phyloP scores from a whole-genome alignment of 192 early-diverging fungal genomes.

The Coemansia sp. region DNA sequence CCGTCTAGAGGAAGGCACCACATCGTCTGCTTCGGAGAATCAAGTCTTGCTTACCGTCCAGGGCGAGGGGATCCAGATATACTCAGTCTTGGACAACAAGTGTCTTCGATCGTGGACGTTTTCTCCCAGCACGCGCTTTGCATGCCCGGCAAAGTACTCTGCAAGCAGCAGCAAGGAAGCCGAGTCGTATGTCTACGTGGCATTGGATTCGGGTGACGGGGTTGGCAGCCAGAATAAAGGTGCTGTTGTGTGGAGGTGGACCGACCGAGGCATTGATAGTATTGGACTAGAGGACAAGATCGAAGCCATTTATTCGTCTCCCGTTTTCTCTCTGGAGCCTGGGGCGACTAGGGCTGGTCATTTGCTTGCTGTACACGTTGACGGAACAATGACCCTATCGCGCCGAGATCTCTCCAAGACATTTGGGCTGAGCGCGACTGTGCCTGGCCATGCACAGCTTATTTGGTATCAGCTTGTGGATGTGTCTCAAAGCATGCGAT shows the following conservation, averaged over 20 bases:
- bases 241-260: conserved; percentile 50
- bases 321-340: conserved; percentile 40
- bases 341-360: conserved; percentile 31
- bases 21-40: conserved; percentile 5
- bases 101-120: conserved; percentile 54
- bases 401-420: conserved; percentile 18
- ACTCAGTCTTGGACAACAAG: conserved; percentile 47
- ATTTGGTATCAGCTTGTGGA: conserved; percentile 51
- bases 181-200: conserved; percentile 39
- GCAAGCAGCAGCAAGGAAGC: conserved; percentile 10
- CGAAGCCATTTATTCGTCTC: conserved; percentile 7
- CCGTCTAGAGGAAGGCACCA: not conserved
- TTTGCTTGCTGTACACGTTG: conserved; percentile 34
- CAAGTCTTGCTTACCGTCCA: conserved; percentile 45
- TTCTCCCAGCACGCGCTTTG: conserved; percentile 46
- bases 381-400: conserved; percentile 36
- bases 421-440: conserved; percentile 11
- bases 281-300: conserved; percentile 48
- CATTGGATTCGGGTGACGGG: conserved; percentile 29
- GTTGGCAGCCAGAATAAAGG: conserved; percentile 11
- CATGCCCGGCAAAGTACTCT: conserved; percentile 49
- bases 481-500: conserved; percentile 53
- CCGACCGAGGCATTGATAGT: conserved; percentile 48
- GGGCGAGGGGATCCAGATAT: conserved; percentile 51
- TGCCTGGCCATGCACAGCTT: conserved; percentile 11